Base-by-base conservation (phyloP, 108 stramenopile species). In the Skeletonema potamos region DNA sequence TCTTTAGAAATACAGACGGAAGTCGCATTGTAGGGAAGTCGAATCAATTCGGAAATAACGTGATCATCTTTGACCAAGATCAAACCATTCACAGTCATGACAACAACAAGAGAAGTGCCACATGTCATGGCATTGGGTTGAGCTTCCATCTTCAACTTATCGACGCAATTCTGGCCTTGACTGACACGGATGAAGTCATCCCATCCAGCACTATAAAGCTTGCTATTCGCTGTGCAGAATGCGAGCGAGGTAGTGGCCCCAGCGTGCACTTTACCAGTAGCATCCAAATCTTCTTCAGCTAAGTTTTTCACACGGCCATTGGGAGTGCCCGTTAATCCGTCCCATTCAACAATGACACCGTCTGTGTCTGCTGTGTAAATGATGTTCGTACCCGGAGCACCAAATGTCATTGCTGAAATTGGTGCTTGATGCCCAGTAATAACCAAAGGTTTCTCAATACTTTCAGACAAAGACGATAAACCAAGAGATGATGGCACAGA, bases 291-390 rank as follows among this genome's bases (percentile, higher is more conserved):
- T 34, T 48, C 80, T 11, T 75, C 73, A 6, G 12, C 57, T 8
- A 34, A 55, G 34, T 33, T 27, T 12, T 22, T 27, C 17, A 76
- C 74, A 27, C 70, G 62, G 32, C 74, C 79, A 20, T 32, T 55
- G 68, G 82, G 78, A 60, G 58, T 51, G 68, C 74, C 66, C 44
- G 82, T 70, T 63, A 55, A 68, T 30, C 84, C 68, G 68, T 94
- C 89, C 93, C 94, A 96, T 44, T 96, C 83, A 51, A 87, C 81
- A 37, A 98, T 36, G 58, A 96, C 89, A 0, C 97, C 97, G 72
- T 96, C 95, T 24, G 90, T 87, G 54, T 93, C 93, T n/a, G 92
- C 94, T 8, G 98, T 97, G 73, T 93, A 92, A 33, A 96, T 72
- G 11, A 55, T 80, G 2, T 85, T 74, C 26, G 78, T 27, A 7